Evolutionary conservation across 1,284 basidiomycete species (phyloP).

Genomic region (Ganoderma lucidum): DNA sequence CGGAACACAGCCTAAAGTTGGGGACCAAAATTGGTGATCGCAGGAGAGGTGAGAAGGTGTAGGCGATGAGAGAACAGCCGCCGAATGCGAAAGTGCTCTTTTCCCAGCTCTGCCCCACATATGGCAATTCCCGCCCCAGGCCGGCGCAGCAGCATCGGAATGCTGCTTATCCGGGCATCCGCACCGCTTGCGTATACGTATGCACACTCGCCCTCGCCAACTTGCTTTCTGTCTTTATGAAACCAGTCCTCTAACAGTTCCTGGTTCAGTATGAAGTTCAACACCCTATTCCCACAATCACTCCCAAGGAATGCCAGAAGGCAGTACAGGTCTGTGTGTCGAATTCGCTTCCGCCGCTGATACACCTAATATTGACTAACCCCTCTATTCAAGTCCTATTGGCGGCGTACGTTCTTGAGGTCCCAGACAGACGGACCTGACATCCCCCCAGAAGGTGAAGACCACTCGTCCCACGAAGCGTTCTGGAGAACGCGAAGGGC

Average conservation of each 20-base stretch:
- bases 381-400: constrained; percentile 67
- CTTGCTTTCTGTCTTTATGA: not conserved
- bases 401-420: constrained; percentile 56
- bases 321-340: constrained; percentile 77
- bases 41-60: constrained; percentile 48
- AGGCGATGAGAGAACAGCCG: constrained; percentile 34
- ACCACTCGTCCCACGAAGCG: constrained; percentile 69
- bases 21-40: not conserved
- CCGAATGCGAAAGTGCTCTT: constrained; percentile 20
- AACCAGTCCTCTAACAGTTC: not conserved
- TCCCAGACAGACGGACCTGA: constrained; percentile 7
- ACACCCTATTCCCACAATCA: constrained; percentile 73
- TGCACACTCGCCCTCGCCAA: not conserved
- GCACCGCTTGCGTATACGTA: not conserved
- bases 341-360: constrained; percentile 5
- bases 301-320: constrained; percentile 79
- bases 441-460: not conserved
- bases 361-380: not conserved
- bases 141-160: constrained; percentile 1
- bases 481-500: constrained; percentile 81
- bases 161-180: constrained; percentile 13
- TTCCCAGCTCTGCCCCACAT: not conserved
- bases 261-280: constrained; percentile 62
- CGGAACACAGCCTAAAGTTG: not conserved
- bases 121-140: constrained; percentile 21